phyloP scores from a whole-genome alignment of 2,329 filamentous ascomycete species.

The Bertia moriformis region DNA sequence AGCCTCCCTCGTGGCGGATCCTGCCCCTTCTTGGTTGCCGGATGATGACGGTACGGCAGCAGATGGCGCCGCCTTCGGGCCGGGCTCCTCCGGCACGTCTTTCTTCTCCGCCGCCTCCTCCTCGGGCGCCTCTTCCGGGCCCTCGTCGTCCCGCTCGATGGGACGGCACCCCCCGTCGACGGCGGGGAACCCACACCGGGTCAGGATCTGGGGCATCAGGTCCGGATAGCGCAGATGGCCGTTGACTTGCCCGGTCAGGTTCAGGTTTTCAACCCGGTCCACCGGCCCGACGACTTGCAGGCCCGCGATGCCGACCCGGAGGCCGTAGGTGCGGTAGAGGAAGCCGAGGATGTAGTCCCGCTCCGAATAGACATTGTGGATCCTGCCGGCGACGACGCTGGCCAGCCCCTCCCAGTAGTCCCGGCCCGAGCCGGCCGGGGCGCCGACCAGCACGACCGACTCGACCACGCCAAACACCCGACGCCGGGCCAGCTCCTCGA shows the following conservation, averaged over 20 bases:
- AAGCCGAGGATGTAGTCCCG: slow-evolving; percentile 82
- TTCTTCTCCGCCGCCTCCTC: not conserved
- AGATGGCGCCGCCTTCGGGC: no score
- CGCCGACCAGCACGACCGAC: slow-evolving; percentile 45
- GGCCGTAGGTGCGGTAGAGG: slow-evolving; percentile 69
- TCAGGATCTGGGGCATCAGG: slow-evolving; percentile 33
- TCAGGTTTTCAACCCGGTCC: slow-evolving; percentile 44
- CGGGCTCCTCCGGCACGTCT: no score
- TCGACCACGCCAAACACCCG: slow-evolving; percentile 50
- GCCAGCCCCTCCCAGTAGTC: slow-evolving; percentile 7
- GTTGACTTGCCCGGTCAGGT: slow-evolving; percentile 34
- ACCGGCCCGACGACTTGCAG: slow-evolving; percentile 60
- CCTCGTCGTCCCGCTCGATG: slow-evolving; percentile 38
- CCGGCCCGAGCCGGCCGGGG: slow-evolving; percentile 36
- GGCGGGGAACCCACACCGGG: slow-evolving; percentile 32
- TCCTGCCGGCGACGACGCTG: not conserved
- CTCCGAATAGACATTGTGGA: slow-evolving; percentile 66
- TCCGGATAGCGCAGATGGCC: slow-evolving; percentile 36
- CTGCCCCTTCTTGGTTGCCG: no score
- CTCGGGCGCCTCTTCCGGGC: no score
- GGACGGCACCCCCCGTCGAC: slow-evolving; percentile 23
- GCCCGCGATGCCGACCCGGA: slow-evolving; percentile 72
- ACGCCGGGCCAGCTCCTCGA: slow-evolving; percentile 38
- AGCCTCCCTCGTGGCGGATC: no score
- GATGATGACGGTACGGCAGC: no score